Base-by-base conservation (phyloP, 2,329 filamentous ascomycete species). In the Alternaria panax region DNA sequence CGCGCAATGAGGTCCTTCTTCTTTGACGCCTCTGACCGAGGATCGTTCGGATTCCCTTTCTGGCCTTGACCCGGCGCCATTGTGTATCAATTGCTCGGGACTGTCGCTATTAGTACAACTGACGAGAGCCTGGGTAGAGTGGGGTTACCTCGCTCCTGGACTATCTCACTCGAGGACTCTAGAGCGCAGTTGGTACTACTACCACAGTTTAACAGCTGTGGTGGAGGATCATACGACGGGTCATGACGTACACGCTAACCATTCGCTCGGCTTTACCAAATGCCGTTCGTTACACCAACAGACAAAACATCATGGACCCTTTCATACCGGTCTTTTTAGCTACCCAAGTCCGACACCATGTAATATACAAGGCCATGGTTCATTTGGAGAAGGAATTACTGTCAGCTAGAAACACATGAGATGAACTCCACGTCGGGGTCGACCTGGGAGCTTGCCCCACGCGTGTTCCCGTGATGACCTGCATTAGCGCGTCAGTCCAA, bases 1-100 rank as follows among this genome's bases (percentile, higher is more conserved):
- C 81, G 79, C 2, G 72, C 66, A 46, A 80, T 79, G 40, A 82
- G 71, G 51, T 79, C 76, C 27, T 54, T 62, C 43, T 68, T 69
- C 57, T 75, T 77, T 5, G 71, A 65, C 7, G 46, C 72, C 51
- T 75, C 69, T 5, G 67, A 73, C 40, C 69, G 72, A 46, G 72
- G 72, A 50, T 76, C 72, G 14, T 48, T 48, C 20, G 45, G 45
- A 5, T 48, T 48, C 20, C 45, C 45, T 25, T 48, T 25, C 45
- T 48, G 45, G 30, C 45, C 36, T 43, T 43, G 25, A 25, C 50
- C 50, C 28, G 45, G 45, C 45, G 45, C 28, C 45, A 48, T 48
- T 18, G 20, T 48, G 30, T 24, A 24, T 34, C 28, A 24, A 51
- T 40, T 51, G 32, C 24, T 22, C 28, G 32, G 28, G 20, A 18